phyloP scores from a whole-genome alignment of 176 grass and related monocot species.

The Pontederia paniculata region DNA sequence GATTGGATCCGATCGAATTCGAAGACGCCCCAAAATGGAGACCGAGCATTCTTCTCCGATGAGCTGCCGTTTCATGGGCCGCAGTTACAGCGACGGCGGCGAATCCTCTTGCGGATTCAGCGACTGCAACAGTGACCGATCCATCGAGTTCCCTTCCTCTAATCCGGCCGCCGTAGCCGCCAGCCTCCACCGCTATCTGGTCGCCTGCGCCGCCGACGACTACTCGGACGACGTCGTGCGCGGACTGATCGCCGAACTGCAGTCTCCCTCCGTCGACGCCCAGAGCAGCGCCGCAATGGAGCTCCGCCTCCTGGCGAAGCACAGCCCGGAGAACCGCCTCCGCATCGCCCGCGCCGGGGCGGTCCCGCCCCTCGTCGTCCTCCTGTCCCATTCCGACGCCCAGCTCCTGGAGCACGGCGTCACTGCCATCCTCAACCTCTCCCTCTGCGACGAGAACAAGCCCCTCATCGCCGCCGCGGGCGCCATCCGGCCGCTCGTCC shows the following conservation, averaged over 20 bases:
- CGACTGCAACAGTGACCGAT: slow-evolving; percentile 54
- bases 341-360: slow-evolving; percentile 67
- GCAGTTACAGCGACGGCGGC: not conserved
- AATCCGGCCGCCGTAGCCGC: slow-evolving; percentile 9
- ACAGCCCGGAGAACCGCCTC: slow-evolving; percentile 82
- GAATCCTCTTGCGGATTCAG: slow-evolving; percentile 31
- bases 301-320: slow-evolving; percentile 76
- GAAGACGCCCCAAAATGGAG: too few species aligned
- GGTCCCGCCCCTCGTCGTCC: slow-evolving; percentile 39
- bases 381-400: slow-evolving; percentile 75
- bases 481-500: slow-evolving; percentile 56
- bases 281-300: slow-evolving; percentile 48
- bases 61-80: not conserved
- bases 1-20: too few species aligned
- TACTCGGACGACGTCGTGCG: slow-evolving; percentile 57
- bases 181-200: slow-evolving; percentile 30
- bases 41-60: not conserved
- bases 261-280: slow-evolving; percentile 40
- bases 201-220: slow-evolving; percentile 47
- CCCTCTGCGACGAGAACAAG: slow-evolving; percentile 90
- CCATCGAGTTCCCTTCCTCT: slow-evolving; percentile 37
- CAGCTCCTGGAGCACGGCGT: slow-evolving; percentile 72
- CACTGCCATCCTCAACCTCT: slow-evolving; percentile 85
- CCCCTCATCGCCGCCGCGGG: slow-evolving; percentile 45
- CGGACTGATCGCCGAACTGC: slow-evolving; percentile 43